Evolutionary conservation across 2,329 filamentous ascomycete species (phyloP).

Genomic region (Colletotrichum siamense): DNA sequence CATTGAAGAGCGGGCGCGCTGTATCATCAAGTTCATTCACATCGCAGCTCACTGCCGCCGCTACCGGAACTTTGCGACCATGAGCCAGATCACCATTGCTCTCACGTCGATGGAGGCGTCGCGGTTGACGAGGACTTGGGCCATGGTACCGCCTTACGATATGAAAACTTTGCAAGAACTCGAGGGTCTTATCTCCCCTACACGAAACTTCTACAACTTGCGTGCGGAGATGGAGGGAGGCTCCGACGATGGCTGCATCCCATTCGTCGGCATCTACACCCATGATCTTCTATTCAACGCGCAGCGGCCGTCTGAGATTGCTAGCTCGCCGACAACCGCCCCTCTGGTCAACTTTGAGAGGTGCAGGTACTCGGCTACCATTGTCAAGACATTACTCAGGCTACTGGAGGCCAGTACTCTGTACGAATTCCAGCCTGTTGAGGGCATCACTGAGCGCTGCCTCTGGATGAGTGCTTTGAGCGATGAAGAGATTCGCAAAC

Average conservation of each 20-base stretch:
- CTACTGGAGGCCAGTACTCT: constrained; percentile 80
- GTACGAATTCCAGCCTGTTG: constrained; percentile 76
- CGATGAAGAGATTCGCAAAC: constrained; percentile 74
- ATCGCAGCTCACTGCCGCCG: constrained; percentile 78
- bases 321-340: constrained; percentile 68
- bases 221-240: constrained; percentile 80
- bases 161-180: constrained; percentile 70
- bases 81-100: constrained; percentile 81
- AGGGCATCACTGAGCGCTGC: constrained; percentile 79
- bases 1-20: constrained; percentile 74
- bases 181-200: constrained; percentile 76
- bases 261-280: constrained; percentile 84
- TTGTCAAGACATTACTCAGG: constrained; percentile 80
- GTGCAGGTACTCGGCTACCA: constrained; percentile 75
- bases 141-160: constrained; percentile 69
- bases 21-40: constrained; percentile 82
- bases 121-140: constrained; percentile 74
- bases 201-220: constrained; percentile 78
- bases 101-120: constrained; percentile 76
- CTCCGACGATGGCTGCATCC: constrained; percentile 76
- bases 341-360: constrained; percentile 84
- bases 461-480: constrained; percentile 83
- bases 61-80: constrained; percentile 83
- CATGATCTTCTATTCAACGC: constrained; percentile 84
- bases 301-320: constrained; percentile 78